Evolutionary conservation across 2,329 filamentous ascomycete species (phyloP), one percentile per base, ranked within the genome.

Genomic region (Trichoderma sp.): DNA sequence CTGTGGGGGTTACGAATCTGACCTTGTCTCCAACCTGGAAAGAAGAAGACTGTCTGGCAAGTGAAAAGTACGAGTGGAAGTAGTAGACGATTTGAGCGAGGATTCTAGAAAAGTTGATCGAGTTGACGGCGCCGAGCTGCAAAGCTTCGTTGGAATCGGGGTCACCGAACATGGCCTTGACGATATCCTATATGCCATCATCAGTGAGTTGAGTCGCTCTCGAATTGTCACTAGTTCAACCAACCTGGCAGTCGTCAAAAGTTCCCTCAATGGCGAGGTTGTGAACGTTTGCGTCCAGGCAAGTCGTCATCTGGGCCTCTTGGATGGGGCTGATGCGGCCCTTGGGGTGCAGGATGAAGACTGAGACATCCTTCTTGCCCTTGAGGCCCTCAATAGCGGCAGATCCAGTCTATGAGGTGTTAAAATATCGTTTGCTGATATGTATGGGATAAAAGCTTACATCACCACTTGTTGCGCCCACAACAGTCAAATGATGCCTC

Each of bases 11-110:
- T 12, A 97, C 93, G 78, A 95, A 97, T 73, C 94, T 91, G 53
- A 96, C 87, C 79, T 89, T 89, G 76, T 93, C 89, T 75, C 87
- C 89, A 32, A 92, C 77, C 72, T 89, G 87, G 81, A 92, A 92
- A 15, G 84, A 82, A 0, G 87, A 79, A 3, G 89, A 88, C 64
- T 87, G 84, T 79, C 86, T 88, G 72, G 86, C 87, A 39, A 99
- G 90, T 9, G 91, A 85, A 83, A 98, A 97, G 86, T 98, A 98
- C 12, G 96, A 91, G 82, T 96, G 87, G 86, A 98, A 97, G 86
- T 97, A 99, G 87, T 97, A 98, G 73, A 93, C 94, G 75, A 97
- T 98, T 84, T 99, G 96, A 18, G 96, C 95, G 36, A 99, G 88
- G 76, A 99, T 98, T 77, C 96, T 88, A 2, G 95, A 93, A 89